Percentiles rank a stretch among this genome's conserved stretches.
phyloP scores from a whole-genome alignment of 306 rosid genomes.

The Neltuma alba region DNA sequence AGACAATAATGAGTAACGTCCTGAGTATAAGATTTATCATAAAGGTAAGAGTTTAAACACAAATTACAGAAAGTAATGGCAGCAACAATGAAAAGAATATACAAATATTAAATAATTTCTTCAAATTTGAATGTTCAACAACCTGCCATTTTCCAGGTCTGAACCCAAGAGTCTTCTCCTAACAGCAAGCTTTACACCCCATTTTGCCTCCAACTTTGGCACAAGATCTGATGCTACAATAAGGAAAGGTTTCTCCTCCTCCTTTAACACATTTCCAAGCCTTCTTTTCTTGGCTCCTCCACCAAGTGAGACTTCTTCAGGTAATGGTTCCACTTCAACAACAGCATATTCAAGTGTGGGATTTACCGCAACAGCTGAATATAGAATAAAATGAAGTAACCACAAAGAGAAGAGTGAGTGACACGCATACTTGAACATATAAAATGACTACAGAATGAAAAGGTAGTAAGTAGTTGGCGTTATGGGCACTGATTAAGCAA shows the following conservation, averaged over 20 bases:
- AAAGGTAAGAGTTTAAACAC: slow-evolving; percentile 20
- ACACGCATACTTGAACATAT: slow-evolving; percentile 25
- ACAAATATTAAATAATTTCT: slow-evolving; percentile 15
- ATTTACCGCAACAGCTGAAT: slow-evolving; percentile 93
- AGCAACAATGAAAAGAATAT: slow-evolving; percentile 17
- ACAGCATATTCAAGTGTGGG: slow-evolving; percentile 89
- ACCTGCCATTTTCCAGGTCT: slow-evolving; percentile 95
- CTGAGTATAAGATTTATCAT: slow-evolving; percentile 18
- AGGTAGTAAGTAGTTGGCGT: neutral
- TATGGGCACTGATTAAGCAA: neutral
- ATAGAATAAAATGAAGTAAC: slow-evolving; percentile 32
- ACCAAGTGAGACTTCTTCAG: slow-evolving; percentile 52
- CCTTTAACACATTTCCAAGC: slow-evolving; percentile 73
- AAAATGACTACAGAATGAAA: slow-evolving; percentile 7
- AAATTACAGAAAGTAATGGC: slow-evolving; percentile 17
- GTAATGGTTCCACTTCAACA: slow-evolving; percentile 65
- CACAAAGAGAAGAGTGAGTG: slow-evolving; percentile 23
- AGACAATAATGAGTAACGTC: slow-evolving; percentile 21
- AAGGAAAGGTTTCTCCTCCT: slow-evolving; percentile 72
- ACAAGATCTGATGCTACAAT: slow-evolving; percentile 91
- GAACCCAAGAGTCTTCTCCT: slow-evolving; percentile 74
- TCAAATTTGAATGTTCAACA: slow-evolving; percentile 23
- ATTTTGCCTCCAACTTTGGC: slow-evolving; percentile 82
- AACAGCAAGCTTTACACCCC: slow-evolving; percentile 77
- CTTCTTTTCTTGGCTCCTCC: slow-evolving; percentile 62